Conservation (phyloP, 257 asterid species). For the Solanum lignicaule region DNA sequence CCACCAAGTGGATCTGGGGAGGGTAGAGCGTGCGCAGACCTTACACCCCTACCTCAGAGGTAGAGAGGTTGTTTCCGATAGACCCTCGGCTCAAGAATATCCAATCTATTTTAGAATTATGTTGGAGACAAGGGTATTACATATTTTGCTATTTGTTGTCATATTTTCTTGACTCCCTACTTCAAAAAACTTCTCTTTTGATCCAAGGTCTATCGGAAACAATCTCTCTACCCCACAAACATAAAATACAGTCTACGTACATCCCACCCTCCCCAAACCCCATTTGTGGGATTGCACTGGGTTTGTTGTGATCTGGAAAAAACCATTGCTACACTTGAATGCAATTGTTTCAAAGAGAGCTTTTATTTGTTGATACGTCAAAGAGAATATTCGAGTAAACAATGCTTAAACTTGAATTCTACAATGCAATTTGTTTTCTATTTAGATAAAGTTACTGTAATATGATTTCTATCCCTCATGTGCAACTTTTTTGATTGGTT, state of each 20-base stretch:
- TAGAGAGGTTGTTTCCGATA: not conserved
- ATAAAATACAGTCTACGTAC: not conserved
- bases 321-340: not conserved
- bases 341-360: not conserved
- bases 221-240: not conserved
- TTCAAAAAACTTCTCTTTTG: not conserved
- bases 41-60: not conserved
- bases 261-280: not conserved
- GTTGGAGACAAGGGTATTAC: not conserved
- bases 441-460: not conserved
- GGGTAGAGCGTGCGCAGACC: not conserved
- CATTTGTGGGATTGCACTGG: not conserved
- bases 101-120: not conserved
- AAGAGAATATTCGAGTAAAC: not conserved
- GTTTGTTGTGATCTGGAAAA: not conserved
- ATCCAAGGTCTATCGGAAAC: not conserved
- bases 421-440: not conserved
- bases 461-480: not conserved
- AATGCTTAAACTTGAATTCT: not conserved
- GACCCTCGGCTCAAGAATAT: not conserved
- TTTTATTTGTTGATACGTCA: not conserved
- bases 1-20: not conserved
- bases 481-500: not conserved
- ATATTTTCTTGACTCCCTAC: not conserved
- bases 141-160: not conserved